Evolutionary conservation across 805 yeast genomes (phyloP).

Genomic region (Candida broadrunensis): DNA sequence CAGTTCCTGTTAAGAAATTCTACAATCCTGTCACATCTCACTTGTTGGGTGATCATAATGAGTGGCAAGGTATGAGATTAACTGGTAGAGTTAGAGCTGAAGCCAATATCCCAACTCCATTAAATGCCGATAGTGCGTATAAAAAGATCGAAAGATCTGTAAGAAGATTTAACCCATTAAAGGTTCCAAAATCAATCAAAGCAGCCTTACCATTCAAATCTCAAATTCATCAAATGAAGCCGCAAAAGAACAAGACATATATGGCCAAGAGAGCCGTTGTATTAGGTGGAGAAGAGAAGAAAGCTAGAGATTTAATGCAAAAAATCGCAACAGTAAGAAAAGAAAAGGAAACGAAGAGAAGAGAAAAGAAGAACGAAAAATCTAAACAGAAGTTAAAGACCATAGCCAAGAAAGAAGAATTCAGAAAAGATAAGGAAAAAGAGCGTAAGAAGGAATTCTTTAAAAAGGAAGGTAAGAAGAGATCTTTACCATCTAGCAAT

Average conservation of each 20-base stretch:
- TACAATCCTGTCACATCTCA: constrained; percentile 96
- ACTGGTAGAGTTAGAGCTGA: constrained; percentile 93
- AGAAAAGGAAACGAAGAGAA: constrained; percentile 78
- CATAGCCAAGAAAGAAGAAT: constrained; percentile 70
- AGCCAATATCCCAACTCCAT: constrained; percentile 61
- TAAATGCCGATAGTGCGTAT: constrained; percentile 47
- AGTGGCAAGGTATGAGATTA: constrained; percentile 95
- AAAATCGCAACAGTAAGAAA: constrained; percentile 81
- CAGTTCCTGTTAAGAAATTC: constrained; percentile 83
- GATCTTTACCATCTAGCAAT: constrained; percentile 39
- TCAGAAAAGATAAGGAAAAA: constrained; percentile 68
- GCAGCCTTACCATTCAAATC: constrained; percentile 86
- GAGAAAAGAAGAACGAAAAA: constrained; percentile 69
- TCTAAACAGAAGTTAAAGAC: constrained; percentile 73
- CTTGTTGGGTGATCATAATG: constrained; percentile 68
- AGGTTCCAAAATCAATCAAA: constrained; percentile 78
- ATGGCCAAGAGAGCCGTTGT: constrained; percentile 90
- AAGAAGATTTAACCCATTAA: constrained; percentile 82
- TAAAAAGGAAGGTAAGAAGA: constrained; percentile 64
- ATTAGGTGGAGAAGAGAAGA: constrained; percentile 87
- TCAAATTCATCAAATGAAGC: constrained; percentile 84
- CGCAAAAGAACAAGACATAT: constrained; percentile 80
- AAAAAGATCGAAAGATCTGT: constrained; percentile 78
- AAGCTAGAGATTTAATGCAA: constrained; percentile 84
- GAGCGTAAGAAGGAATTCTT: constrained; percentile 88